These are phyloP conservation scores for Aaosphaeria pasadenensis DNA, from an alignment of 2,329 filamentous ascomycete species.

Conservation along the genomic window DNA sequence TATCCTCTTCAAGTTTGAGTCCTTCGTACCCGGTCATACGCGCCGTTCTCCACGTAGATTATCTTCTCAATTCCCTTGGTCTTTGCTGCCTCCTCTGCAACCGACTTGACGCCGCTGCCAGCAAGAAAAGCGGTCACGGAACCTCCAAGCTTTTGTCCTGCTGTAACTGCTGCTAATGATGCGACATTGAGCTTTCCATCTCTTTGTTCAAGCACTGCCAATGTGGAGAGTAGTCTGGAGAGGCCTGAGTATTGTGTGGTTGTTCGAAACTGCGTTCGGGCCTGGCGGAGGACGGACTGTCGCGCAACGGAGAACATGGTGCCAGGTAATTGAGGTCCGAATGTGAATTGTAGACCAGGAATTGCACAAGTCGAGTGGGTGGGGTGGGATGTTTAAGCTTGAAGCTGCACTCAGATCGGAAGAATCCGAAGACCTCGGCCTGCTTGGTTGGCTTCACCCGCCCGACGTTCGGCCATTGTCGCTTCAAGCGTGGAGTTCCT, in stretches of 20 bases:
- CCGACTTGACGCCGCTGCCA: conserved; percentile 70
- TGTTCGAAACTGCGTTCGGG: conserved; percentile 44
- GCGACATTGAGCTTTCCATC: conserved; percentile 81
- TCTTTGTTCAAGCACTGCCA: conserved; percentile 89
- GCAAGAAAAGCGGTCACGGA: conserved; percentile 84
- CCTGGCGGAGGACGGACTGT: conserved; percentile 33
- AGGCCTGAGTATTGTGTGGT: conserved; percentile 53
- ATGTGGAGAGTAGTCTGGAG: conserved; percentile 74
- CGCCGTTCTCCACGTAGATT: conserved; percentile 79
- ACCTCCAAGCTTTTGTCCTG: conserved; percentile 82
- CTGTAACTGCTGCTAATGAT: conserved; percentile 81
- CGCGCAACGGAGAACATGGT: conserved; percentile 37
- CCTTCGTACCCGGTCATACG: conserved; percentile 77
- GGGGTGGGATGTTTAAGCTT: neutral
- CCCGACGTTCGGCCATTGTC: too few species aligned
- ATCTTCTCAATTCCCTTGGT: conserved; percentile 89
- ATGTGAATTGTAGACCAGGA: neutral
- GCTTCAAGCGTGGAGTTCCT: too few species aligned
- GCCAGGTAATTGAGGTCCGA: neutral
- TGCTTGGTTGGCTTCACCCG: too few species aligned
- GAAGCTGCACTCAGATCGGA: too few species aligned
- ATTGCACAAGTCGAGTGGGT: neutral
- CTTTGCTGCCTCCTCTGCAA: conserved; percentile 82
- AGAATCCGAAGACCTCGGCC: too few species aligned
- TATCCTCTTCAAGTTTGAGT: neutral